Percentiles rank a stretch among this genome's conserved stretches.
Evolutionary conservation across 139 green algal genomes (phyloP).

Genomic region (Chlorella sorokiniana): DNA sequence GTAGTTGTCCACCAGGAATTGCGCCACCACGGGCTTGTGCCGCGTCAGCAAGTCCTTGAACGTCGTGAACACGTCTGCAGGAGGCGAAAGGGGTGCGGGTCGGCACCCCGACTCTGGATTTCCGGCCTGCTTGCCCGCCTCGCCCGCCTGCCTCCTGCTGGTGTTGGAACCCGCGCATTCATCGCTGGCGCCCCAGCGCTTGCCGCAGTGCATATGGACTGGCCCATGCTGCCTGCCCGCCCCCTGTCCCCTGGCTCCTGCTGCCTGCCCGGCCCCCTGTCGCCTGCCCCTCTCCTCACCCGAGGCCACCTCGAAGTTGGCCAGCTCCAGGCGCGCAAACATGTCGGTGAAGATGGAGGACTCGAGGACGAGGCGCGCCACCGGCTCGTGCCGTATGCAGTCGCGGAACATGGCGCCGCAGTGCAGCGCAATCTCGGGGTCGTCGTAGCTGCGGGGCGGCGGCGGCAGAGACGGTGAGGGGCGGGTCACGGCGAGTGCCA

Average conservation of each 20-base stretch:
- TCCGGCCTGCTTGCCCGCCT: too few relatives aligned
- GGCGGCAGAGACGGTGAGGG: background rate
- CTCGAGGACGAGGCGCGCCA: conserved; percentile 55
- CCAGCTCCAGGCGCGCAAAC: conserved; percentile 75
- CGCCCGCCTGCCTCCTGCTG: too few relatives aligned
- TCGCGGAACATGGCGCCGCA: conserved; percentile 88
- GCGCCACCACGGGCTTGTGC: conserved; percentile 80
- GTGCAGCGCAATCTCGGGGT: conserved; percentile 79
- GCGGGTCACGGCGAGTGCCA: too few relatives aligned
- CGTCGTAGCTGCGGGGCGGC: conserved; percentile 63
- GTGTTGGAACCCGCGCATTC: too few relatives aligned
- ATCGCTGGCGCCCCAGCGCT: too few relatives aligned
- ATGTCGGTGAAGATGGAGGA: conserved; percentile 41
- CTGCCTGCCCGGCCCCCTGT: too few relatives aligned
- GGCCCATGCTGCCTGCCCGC: too few relatives aligned
- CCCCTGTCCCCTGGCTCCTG: too few relatives aligned
- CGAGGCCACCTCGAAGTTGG: conserved; percentile 92
- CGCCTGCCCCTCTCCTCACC: background rate
- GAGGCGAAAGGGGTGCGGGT: too few relatives aligned
- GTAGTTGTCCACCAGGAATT: conserved; percentile 69
- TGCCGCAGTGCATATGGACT: too few relatives aligned
- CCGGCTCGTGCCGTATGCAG: conserved; percentile 74
- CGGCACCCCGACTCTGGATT: too few relatives aligned
- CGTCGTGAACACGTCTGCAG: conserved; percentile 83
- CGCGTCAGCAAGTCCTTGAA: conserved; percentile 92